Base-by-base conservation (phyloP, 345 rosid genomes). In the Noccaea bulbosa region DNA sequence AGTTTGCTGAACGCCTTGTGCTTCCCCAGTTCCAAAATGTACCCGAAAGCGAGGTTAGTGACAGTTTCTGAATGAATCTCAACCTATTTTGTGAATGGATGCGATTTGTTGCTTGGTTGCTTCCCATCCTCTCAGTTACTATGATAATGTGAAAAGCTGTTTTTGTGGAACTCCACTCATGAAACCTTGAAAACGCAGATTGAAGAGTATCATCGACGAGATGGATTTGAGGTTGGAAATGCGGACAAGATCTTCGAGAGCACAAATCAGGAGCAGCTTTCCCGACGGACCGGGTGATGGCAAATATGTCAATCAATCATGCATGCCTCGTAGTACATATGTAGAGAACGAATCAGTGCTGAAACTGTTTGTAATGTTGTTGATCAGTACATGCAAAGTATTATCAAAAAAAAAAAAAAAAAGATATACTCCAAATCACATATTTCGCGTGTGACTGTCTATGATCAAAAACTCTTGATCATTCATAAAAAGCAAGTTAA, bases 191-290 rank as follows among this genome's bases (percentile, higher is more conserved):
- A 16, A 57, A 34, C 17, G 56, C 86, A 91, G 97, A 77, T 93
- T 14, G 27, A 65, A 68, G 96, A 91, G 83, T 82, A 65, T 65
- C 97, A 91, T 62, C 72, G 95, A 74, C 74, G 95, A 32, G 93
- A 93, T 67, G 96, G 97, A 30, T 89, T 91, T 58, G 93, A 94
- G 77, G 99, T 94, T 2, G 96, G 97, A 45, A 94, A 91, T 74
- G 97, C 97, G 1, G 93, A 94, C 72, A 94, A 91, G 87, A 94
- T 94, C 73, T 94, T 91, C 51, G 95, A 91, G 74, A 88, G 97
- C 81, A 93, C 98, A 68, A 47, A n/a, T 8, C 73, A 61, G 38
- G 45, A 68, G 1, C 78, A 75, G 50, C 74, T 75, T 37, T 53
- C 74, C 4, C 64, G 73, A 37, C 35, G 64, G 35, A 61, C 38